phyloP scores from a whole-genome alignment of 1,284 basidiomycete genomes.

The Moesziomyces globuligerus region DNA sequence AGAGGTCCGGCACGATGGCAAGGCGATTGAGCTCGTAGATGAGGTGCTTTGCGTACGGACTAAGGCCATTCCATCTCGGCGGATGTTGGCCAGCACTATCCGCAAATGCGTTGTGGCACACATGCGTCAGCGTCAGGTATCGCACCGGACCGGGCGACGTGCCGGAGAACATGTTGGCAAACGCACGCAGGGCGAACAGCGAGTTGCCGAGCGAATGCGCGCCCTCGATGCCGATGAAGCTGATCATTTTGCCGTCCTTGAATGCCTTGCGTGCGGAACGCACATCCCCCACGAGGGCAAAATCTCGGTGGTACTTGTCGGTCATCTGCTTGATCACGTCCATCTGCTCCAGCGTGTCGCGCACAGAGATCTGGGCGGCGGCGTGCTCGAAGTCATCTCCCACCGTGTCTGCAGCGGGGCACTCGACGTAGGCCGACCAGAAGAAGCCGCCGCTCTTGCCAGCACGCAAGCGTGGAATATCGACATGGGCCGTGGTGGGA shows the following conservation, averaged over 20 bases:
- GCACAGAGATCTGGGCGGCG: constrained; percentile 17
- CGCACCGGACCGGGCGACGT: constrained; percentile 20
- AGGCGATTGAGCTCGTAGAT: constrained; percentile 43
- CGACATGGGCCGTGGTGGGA: constrained; percentile 33
- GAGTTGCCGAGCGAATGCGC: constrained; percentile 50
- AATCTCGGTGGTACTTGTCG: constrained; percentile 27
- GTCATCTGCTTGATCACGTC: constrained; percentile 47
- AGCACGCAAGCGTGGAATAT: constrained; percentile 40
- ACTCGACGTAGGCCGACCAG: constrained; percentile 48
- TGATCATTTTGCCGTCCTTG: constrained; percentile 52
- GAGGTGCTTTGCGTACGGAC: constrained; percentile 25
- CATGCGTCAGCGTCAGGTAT: constrained; percentile 47
- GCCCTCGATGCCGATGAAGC: constrained; percentile 49
- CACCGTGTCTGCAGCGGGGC: constrained; percentile 22
- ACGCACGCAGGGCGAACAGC: constrained; percentile 23
- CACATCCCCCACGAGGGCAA: constrained; percentile 19
- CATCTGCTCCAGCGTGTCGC: constrained; percentile 47
- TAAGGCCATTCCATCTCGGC: constrained; percentile 40
- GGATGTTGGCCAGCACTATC: constrained; percentile 34
- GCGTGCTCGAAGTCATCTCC: constrained; percentile 42
- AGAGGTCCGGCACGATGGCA: constrained; percentile 45
- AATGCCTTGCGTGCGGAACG: constrained; percentile 42
- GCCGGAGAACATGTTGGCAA: constrained; percentile 14
- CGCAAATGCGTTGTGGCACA: constrained; percentile 45
- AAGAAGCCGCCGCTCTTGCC: constrained; percentile 50